phyloP scores from a whole-genome alignment of 371 early-diverging fungal species.

The Nosema granulosis region DNA sequence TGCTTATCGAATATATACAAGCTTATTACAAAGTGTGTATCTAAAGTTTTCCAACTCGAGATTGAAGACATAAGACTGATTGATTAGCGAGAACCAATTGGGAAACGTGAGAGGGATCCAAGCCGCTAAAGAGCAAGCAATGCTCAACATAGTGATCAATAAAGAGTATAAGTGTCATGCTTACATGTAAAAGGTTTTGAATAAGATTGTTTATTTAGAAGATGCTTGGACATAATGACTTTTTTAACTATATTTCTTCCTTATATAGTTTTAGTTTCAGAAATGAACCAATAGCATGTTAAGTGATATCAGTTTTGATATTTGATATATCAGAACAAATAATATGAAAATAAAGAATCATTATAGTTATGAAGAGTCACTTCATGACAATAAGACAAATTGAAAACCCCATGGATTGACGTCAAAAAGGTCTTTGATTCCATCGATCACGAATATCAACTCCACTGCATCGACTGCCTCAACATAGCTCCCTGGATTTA shows the following conservation, averaged over 20 bases:
- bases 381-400: background rate
- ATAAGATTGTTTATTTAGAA: no score
- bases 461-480: background rate
- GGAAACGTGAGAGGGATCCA: background rate
- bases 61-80: background rate
- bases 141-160: background rate
- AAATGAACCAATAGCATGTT: no score
- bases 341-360: no score
- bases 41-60: background rate
- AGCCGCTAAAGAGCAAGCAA: background rate
- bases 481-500: background rate
- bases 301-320: no score
- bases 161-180: no score
- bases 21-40: background rate
- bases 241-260: no score
- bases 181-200: no score
- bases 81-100: background rate
- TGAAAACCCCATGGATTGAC: conserved; percentile 5
- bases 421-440: conserved; percentile 7
- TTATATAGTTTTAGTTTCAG: no score
- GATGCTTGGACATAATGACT: no score
- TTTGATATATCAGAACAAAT: no score
- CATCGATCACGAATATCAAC: background rate
- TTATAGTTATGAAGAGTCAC: no score
- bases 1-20: conserved; percentile 2